Evolutionary conservation across 2,329 filamentous ascomycete species (phyloP).

Genomic region (Colletotrichum neosansevieriae): DNA sequence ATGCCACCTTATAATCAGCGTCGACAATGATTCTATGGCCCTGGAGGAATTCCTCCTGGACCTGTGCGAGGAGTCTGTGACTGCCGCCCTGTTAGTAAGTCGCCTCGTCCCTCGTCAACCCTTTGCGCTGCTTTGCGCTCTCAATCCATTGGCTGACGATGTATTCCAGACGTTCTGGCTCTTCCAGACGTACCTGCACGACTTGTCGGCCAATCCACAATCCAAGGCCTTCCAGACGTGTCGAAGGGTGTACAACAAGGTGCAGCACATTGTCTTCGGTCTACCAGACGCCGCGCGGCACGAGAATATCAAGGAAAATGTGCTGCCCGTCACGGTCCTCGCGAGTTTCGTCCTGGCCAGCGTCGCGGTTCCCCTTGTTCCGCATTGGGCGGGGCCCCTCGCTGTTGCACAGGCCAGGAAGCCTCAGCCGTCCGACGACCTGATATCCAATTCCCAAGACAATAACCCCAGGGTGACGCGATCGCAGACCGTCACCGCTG

Average conservation of each 20-base stretch:
- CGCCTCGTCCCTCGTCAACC: slow-evolving; percentile 26
- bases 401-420: slow-evolving; percentile 86
- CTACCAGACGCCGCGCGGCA: slow-evolving; percentile 75
- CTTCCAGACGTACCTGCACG: slow-evolving; percentile 88
- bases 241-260: slow-evolving; percentile 86
- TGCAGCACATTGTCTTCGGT: slow-evolving; percentile 89
- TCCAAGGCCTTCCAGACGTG: slow-evolving; percentile 85
- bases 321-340: slow-evolving; percentile 82
- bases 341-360: slow-evolving; percentile 84
- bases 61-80: slow-evolving; percentile 88
- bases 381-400: slow-evolving; percentile 82
- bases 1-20: slow-evolving; percentile 88
- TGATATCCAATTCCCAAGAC: slow-evolving; percentile 66
- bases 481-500: slow-evolving; percentile 74
- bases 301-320: slow-evolving; percentile 85
- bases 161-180: slow-evolving; percentile 85
- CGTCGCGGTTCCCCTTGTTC: slow-evolving; percentile 79
- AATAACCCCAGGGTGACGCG: slow-evolving; percentile 66
- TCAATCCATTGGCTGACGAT: slow-evolving; percentile 10
- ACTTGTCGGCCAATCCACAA: slow-evolving; percentile 80
- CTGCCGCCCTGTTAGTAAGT: slow-evolving; percentile 82
- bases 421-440: slow-evolving; percentile 72
- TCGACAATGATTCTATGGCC: slow-evolving; percentile 93
- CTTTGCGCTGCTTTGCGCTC: slow-evolving; percentile 1
- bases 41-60: slow-evolving; percentile 89